Evolutionary conservation across 257 asterid species (phyloP).

Genomic region (Solanum ossicruentum): DNA sequence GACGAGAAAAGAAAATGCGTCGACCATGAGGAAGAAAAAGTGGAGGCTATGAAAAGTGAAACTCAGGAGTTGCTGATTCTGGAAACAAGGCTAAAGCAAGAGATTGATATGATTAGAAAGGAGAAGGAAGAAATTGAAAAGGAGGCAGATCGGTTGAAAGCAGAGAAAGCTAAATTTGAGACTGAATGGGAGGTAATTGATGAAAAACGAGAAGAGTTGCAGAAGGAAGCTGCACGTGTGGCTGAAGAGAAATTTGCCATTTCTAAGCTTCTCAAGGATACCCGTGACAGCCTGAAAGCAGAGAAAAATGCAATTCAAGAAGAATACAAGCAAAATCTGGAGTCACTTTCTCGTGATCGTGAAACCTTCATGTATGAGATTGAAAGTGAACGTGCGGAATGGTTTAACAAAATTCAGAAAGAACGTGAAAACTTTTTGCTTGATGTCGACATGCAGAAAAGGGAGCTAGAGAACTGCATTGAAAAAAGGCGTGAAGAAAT

Average conservation of each 20-base stretch:
- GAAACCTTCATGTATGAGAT: conserved; percentile 62
- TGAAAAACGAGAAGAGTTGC: conserved; percentile 74
- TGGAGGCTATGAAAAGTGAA: conserved; percentile 63
- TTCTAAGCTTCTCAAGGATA: conserved; percentile 63
- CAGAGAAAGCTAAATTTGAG: conserved; percentile 83
- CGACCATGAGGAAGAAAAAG: conserved; percentile 45
- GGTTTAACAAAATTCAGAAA: conserved; percentile 68
- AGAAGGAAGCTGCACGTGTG: conserved; percentile 61
- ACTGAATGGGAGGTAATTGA: conserved; percentile 85
- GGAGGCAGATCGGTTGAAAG: conserved; percentile 66
- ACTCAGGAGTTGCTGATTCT: conserved; percentile 60
- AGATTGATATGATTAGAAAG: conserved; percentile 64
- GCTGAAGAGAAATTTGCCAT: conserved; percentile 62
- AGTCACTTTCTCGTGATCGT: conserved; percentile 67
- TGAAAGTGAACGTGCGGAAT: conserved; percentile 60
- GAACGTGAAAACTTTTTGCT: conserved; percentile 62
- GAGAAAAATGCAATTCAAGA: conserved; percentile 63
- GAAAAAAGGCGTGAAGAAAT: conserved; percentile 77
- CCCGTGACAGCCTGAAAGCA: conserved; percentile 57
- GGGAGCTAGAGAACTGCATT: conserved; percentile 57
- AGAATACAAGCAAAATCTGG: conserved; percentile 55
- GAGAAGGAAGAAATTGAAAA: conserved; percentile 70
- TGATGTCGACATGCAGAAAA: conserved; percentile 66
- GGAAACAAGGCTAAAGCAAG: conserved; percentile 74
- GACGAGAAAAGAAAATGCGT: conserved; percentile 47